Percentiles rank a stretch among this genome's conserved stretches.
Evolutionary conservation across 1,139 yeast species (phyloP).

Genomic region (Pichia sp.): DNA sequence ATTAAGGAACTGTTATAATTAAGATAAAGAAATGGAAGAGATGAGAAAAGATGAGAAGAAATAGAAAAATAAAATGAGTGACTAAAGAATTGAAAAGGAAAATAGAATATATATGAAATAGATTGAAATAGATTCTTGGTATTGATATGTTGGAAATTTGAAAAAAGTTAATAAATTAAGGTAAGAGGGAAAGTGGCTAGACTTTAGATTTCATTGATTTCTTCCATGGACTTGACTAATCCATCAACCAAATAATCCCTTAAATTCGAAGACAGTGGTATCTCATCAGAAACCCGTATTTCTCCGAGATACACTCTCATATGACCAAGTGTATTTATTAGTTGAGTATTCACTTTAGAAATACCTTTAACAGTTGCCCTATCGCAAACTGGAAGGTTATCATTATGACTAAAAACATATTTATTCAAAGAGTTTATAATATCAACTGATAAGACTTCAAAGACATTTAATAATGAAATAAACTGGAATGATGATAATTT

Average conservation of each 20-base stretch:
- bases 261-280: slow-evolving; percentile 12
- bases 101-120: no score
- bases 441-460: slow-evolving; percentile 17
- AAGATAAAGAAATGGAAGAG: slow-evolving; percentile 14
- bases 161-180: not conserved
- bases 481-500: slow-evolving; percentile 21
- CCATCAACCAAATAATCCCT: slow-evolving; percentile 23
- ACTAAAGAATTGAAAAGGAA: not conserved
- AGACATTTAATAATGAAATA: slow-evolving; percentile 22
- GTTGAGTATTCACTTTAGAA: slow-evolving; percentile 22
- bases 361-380: slow-evolving; percentile 1
- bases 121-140: no score
- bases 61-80: slow-evolving; percentile 9
- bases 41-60: not conserved
- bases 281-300: slow-evolving; percentile 10
- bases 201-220: slow-evolving; percentile 16
- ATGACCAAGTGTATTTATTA: slow-evolving; percentile 24
- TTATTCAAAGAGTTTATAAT: slow-evolving; percentile 10
- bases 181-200: not conserved
- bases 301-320: slow-evolving; percentile 28
- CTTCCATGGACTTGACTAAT: slow-evolving; percentile 21
- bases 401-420: not conserved
- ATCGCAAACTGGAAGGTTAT: no score
- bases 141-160: no score
- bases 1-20: no score